phyloP scores from a whole-genome alignment of 2,329 filamentous ascomycete genomes.

The Fusarium duplospermum region DNA sequence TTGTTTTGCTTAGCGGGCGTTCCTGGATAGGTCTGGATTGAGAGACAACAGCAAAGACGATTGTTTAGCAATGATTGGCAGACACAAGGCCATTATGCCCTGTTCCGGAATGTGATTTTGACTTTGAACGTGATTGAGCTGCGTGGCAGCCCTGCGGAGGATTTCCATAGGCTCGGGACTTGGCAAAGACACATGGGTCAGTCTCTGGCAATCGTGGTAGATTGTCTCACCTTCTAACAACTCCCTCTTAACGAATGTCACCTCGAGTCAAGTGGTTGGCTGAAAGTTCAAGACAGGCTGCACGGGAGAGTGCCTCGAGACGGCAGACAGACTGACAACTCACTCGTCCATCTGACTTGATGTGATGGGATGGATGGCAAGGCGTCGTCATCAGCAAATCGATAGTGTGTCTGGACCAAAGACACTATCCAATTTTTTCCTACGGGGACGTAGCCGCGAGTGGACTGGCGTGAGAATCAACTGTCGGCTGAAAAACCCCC shows the following conservation, averaged over 20 bases:
- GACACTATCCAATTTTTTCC: slow-evolving; percentile 9
- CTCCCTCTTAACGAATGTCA: slow-evolving; percentile 15
- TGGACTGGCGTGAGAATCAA: slow-evolving; percentile 11
- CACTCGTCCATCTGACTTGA: slow-evolving; percentile 12
- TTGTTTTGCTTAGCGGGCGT: slow-evolving; percentile 26
- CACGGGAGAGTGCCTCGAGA: slow-evolving; percentile 1
- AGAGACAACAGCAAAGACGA: slow-evolving; percentile 16
- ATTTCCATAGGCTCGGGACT: slow-evolving; percentile 11
- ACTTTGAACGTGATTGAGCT: slow-evolving; percentile 12
- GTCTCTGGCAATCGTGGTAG: not conserved
- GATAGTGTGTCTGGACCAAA: slow-evolving; percentile 11
- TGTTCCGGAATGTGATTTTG: slow-evolving; percentile 40
- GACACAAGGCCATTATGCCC: slow-evolving; percentile 20
- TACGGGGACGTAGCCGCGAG: not conserved
- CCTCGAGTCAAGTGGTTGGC: slow-evolving; percentile 24
- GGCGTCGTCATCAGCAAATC: slow-evolving; percentile 6
- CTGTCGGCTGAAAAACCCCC: slow-evolving; percentile 1
- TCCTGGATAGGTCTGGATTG: slow-evolving; percentile 24
- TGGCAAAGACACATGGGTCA: slow-evolving; percentile 5
- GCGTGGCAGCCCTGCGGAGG: slow-evolving; percentile 15
- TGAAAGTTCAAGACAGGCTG: not conserved
- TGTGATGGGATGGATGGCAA: slow-evolving; percentile 8
- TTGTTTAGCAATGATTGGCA: slow-evolving; percentile 22
- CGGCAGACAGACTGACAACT: not conserved
- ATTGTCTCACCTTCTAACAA: slow-evolving; percentile 32